Percentiles rank a stretch among this genome's conserved stretches.
Evolutionary conservation across 2,329 filamentous ascomycete species (phyloP).

Genomic region (Monosporascus sp.): DNA sequence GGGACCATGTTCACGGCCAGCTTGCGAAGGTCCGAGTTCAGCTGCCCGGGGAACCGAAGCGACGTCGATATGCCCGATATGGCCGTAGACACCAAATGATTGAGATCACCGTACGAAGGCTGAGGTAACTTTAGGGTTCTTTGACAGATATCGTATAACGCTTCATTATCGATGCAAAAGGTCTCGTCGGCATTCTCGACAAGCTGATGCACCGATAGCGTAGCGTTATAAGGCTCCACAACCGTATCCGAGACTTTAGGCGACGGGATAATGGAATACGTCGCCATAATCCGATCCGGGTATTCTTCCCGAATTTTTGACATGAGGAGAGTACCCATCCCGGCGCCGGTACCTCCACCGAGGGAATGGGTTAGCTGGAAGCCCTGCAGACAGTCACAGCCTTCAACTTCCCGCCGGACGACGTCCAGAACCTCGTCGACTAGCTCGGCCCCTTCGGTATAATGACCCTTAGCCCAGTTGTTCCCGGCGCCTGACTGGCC

Average conservation of each 20-base stretch:
- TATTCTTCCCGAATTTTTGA: slow-evolving; percentile 99
- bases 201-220: slow-evolving; percentile 96
- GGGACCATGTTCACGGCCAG: slow-evolving; percentile 99
- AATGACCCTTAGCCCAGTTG: slow-evolving; percentile 99
- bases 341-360: slow-evolving; percentile 99
- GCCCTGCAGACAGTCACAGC: slow-evolving; percentile 98
- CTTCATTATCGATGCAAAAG: slow-evolving; percentile 99
- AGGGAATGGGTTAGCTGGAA: slow-evolving; percentile 99
- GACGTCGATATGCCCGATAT: slow-evolving; percentile 99
- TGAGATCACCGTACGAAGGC: slow-evolving; percentile 97
- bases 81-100: slow-evolving; percentile 98
- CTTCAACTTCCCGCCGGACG: slow-evolving; percentile 96
- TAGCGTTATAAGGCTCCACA: slow-evolving; percentile 99
- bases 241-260: slow-evolving; percentile 99
- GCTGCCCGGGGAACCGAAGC: slow-evolving; percentile 97
- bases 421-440: slow-evolving; percentile 98
- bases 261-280: slow-evolving; percentile 97
- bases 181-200: slow-evolving; percentile 99
- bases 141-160: slow-evolving; percentile 99
- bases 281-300: slow-evolving; percentile 99
- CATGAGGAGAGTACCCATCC: slow-evolving; percentile 99
- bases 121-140: slow-evolving; percentile 97
- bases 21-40: slow-evolving; percentile 99
- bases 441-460: slow-evolving; percentile 98
- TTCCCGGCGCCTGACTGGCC: slow-evolving; percentile 99